phyloP scores from a whole-genome alignment of 2,329 filamentous ascomycete species.

The Colletotrichum zoysiae region DNA sequence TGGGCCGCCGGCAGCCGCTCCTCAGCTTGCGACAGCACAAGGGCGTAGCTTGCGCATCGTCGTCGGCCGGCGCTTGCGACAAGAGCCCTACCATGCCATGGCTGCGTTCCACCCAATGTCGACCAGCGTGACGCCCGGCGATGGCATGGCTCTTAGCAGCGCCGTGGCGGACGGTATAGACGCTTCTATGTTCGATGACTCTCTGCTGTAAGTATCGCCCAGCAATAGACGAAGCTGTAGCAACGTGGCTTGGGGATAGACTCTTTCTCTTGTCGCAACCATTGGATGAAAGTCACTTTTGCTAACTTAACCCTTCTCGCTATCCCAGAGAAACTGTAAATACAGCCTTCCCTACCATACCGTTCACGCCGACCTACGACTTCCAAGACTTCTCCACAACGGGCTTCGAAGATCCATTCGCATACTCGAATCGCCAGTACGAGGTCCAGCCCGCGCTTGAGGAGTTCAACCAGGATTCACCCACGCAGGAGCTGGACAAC shows the following conservation, averaged over 20 bases:
- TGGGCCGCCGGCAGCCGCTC: neutral
- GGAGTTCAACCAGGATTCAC: slow-evolving; percentile 60
- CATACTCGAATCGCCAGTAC: slow-evolving; percentile 65
- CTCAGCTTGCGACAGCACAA: neutral
- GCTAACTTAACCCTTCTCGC: slow-evolving; percentile 9
- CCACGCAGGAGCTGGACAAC: slow-evolving; percentile 71
- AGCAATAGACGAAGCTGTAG: neutral
- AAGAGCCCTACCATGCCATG: slow-evolving; percentile 63
- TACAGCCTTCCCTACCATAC: slow-evolving; percentile 56
- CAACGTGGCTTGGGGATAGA: neutral
- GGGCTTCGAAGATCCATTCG: slow-evolving; percentile 77
- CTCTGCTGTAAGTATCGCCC: slow-evolving; percentile 62
- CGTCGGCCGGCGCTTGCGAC: slow-evolving; percentile 43
- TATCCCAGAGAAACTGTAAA: slow-evolving; percentile 57
- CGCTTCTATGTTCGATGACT: slow-evolving; percentile 66
- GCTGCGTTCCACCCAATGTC: slow-evolving; percentile 69
- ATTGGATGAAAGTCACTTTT: slow-evolving; percentile 36
- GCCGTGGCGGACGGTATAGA: slow-evolving; percentile 65
- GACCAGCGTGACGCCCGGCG: slow-evolving; percentile 58
- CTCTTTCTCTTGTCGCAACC: slow-evolving; percentile 2
- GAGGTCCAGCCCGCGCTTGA: slow-evolving; percentile 59
- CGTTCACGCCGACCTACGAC: slow-evolving; percentile 72
- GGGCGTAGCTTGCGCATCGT: slow-evolving; percentile 27
- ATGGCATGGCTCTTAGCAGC: slow-evolving; percentile 61
- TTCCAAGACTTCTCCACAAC: slow-evolving; percentile 68